Base-by-base conservation (phyloP, 148 eudicot species). In the Amaranthus cruentus region DNA sequence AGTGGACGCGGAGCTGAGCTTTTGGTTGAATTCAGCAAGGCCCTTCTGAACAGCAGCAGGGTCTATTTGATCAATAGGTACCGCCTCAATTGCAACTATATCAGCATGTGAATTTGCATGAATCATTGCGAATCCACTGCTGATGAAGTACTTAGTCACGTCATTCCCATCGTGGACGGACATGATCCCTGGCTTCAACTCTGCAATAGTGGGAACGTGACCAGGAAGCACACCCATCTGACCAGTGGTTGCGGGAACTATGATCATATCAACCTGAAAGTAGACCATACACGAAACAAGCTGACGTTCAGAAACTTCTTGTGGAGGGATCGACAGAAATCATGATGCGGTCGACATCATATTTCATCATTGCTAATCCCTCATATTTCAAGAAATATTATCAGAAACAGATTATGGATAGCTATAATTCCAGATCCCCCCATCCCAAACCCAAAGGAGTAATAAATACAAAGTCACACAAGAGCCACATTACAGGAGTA, bases 181-280 rank as follows among this genome's bases (percentile, higher is more conserved):
- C 76, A 92, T 69, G 47, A 90, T 55, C 47, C 98, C 98, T 1
- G 95, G 89, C 67, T 91, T 89, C 71, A 91, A 82, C 80, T 91
- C 97, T 0, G 94, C 83, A 21, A 91, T 87, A 74, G 90, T 85
- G 13, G 92, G 64, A 9, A 89, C 90, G 5, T 89, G 95, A 46
- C 94, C 95, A 4, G 94, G 92, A 68, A 89, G 86, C 72, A 87
- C 84, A 84, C 95, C 95, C 95, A 89, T 89, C 75, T 92, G 89
- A 43, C 95, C 92, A 9, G 95, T 85, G 74, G 90, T 82, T 55
- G 90, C 90, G 5, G 97, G 97, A 46, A 89, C 79, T 42, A 84
- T 89, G 69, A 91, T 85, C 91, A 89, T 89, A 77, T 91, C 97
- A 68, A 91, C 97, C 97, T 91, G 84, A 62, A 75, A 80, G 5